Conservation (phyloP, 2,329 filamentous ascomycete genomes). For the Colletotrichum plurivorum region DNA sequence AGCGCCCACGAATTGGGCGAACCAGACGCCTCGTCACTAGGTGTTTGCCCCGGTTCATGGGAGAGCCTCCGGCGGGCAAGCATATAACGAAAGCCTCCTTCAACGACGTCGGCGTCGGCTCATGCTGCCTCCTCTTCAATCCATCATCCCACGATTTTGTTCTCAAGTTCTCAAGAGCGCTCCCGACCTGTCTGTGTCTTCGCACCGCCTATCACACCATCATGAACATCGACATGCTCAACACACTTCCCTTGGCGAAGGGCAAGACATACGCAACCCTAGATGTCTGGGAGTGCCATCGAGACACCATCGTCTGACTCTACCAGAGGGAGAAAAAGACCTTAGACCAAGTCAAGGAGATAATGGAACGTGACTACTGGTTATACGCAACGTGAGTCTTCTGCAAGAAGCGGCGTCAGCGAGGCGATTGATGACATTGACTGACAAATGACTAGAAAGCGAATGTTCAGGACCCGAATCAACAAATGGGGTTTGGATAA, state of each 20-base stretch:
- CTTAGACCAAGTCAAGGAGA: slow-evolving; percentile 23
- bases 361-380: slow-evolving; percentile 24
- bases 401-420: neutral
- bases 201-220: neutral
- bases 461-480: slow-evolving; percentile 25
- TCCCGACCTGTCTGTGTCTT: too few species aligned
- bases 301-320: slow-evolving; percentile 9
- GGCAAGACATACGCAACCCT: slow-evolving; percentile 20
- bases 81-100: neutral
- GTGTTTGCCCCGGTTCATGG: neutral
- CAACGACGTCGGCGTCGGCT: neutral
- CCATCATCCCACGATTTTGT: too few species aligned
- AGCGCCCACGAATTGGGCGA: neutral
- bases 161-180: too few species aligned
- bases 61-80: neutral
- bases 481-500: slow-evolving; percentile 26
- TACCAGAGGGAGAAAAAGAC: slow-evolving; percentile 16
- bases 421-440: too few species aligned
- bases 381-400: slow-evolving; percentile 11
- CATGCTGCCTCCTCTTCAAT: neutral
- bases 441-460: neutral
- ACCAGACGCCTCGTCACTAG: neutral
- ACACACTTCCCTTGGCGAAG: neutral
- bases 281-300: slow-evolving; percentile 8
- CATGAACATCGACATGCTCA: neutral